A percentile compares a stretch with the other conserved stretches of the same genome.
Evolutionary conservation across 2,329 filamentous ascomycete species (phyloP).

Genomic region (Aspergillus sp.): DNA sequence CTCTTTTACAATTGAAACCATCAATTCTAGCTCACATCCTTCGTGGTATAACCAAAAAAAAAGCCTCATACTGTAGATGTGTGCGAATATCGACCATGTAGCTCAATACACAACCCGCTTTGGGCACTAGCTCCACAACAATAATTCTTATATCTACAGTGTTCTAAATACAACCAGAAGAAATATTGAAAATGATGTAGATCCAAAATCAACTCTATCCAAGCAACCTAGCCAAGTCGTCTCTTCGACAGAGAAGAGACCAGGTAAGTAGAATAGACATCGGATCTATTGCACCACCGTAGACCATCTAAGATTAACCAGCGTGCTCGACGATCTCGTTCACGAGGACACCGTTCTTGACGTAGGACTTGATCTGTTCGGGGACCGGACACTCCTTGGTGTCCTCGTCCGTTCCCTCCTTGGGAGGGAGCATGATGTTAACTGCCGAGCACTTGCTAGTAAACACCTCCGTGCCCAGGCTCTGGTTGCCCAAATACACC

Average conservation of each 20-base stretch:
- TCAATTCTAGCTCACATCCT: neutral
- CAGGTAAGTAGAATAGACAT: neutral
- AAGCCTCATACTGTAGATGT: too few relatives aligned
- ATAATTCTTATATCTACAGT: neutral
- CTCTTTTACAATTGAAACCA: neutral
- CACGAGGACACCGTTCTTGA: slow-evolving; percentile 73
- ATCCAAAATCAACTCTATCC: neutral
- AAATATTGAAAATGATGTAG: neutral
- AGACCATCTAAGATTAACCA: slow-evolving; percentile 56
- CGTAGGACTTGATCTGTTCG: slow-evolving; percentile 82
- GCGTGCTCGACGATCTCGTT: slow-evolving; percentile 96
- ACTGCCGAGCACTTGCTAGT: slow-evolving; percentile 83
- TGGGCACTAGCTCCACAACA: too few relatives aligned
- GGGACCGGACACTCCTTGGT: slow-evolving; percentile 85
- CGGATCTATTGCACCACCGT: neutral
- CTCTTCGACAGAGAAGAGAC: neutral
- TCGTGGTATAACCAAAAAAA: neutral
- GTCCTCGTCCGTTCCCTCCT: slow-evolving; percentile 68
- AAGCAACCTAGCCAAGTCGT: neutral
- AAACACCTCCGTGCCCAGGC: slow-evolving; percentile 75
- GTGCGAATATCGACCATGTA: neutral
- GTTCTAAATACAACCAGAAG: neutral
- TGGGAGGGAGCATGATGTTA: slow-evolving; percentile 79
- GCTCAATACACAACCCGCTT: too few relatives aligned
- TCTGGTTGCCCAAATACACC: slow-evolving; percentile 81